phyloP scores from a whole-genome alignment of 2,329 filamentous ascomycete species.

The Nigrograna mackinnonii region DNA sequence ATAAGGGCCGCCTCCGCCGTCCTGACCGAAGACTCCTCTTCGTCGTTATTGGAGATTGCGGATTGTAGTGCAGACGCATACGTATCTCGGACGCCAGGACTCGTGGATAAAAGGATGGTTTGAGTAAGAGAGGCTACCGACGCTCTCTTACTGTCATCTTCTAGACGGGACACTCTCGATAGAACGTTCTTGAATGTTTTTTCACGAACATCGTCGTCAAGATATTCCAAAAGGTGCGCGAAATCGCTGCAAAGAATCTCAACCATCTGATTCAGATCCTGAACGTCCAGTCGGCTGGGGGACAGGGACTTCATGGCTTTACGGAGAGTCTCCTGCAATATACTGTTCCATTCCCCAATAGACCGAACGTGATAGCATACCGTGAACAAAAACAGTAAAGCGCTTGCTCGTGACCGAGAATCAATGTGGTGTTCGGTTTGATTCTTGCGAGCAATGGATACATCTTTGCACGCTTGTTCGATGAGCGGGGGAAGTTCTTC shows the following conservation, averaged over 20 bases:
- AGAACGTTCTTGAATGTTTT: conserved; percentile 21
- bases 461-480: conserved; percentile 26
- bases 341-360: conserved; percentile 21
- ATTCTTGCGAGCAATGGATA: conserved; percentile 13
- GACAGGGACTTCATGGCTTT: conserved; percentile 27
- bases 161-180: conserved; percentile 15
- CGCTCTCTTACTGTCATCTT: conserved; percentile 6
- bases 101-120: conserved; percentile 22
- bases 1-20: conserved; percentile 21
- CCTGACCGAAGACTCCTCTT: conserved; percentile 7
- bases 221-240: conserved; percentile 22
- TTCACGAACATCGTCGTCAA: conserved; percentile 17
- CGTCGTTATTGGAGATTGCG: conserved; percentile 9
- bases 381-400: conserved; percentile 30
- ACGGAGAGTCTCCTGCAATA: conserved; percentile 19
- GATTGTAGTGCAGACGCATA: conserved; percentile 23
- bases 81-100: conserved; percentile 10
- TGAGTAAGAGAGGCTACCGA: conserved; percentile 21
- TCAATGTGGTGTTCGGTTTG: conserved; percentile 12
- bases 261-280: conserved; percentile 18
- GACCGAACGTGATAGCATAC: conserved; percentile 26
- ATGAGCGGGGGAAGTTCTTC: conserved; percentile 26
- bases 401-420: conserved; percentile 21
- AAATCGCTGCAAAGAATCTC: conserved; percentile 32
- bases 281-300: conserved; percentile 10